A percentile compares a stretch with the other conserved stretches of the same genome.
Conservation (phyloP, 2,329 filamentous ascomycete genomes). For the Lachnellula arida region DNA sequence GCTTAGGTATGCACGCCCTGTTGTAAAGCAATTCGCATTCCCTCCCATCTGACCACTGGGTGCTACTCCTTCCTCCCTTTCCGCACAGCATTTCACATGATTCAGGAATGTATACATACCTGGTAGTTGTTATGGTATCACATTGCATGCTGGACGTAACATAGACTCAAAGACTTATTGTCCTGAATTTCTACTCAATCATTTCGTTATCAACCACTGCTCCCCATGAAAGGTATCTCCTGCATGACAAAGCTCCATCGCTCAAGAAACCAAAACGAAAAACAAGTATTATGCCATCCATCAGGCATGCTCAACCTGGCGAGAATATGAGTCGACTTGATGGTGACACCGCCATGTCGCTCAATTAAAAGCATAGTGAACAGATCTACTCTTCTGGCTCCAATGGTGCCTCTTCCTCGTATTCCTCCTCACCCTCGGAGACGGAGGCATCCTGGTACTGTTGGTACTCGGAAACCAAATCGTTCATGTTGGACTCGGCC, state of each 20-base stretch:
- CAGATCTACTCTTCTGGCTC: conserved; percentile 57
- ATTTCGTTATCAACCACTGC: conserved; percentile 17
- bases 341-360: conserved; percentile 18
- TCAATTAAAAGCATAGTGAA: conserved; percentile 17
- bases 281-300: conserved; percentile 9
- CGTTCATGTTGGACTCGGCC: conserved; percentile 99
- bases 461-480: conserved; percentile 98
- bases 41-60: too few relatives aligned
- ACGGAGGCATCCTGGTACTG: conserved; percentile 99
- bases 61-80: too few relatives aligned
- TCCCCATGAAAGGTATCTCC: conserved; percentile 20
- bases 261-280: conserved; percentile 26
- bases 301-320: conserved; percentile 25
- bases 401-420: conserved; percentile 72
- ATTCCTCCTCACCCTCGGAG: conserved; percentile 94
- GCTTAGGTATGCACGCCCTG: too few relatives aligned
- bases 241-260: conserved; percentile 22
- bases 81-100: too few relatives aligned
- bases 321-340: conserved; percentile 21
- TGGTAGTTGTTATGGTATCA: too few relatives aligned
- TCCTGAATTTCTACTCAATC: conserved; percentile 27
- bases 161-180: conserved; percentile 14
- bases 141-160: conserved; percentile 12
- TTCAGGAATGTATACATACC: too few relatives aligned
- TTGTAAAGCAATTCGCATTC: too few relatives aligned